phyloP scores from a whole-genome alignment of 2,329 filamentous ascomycete genomes.

The Fusarium sp. region DNA sequence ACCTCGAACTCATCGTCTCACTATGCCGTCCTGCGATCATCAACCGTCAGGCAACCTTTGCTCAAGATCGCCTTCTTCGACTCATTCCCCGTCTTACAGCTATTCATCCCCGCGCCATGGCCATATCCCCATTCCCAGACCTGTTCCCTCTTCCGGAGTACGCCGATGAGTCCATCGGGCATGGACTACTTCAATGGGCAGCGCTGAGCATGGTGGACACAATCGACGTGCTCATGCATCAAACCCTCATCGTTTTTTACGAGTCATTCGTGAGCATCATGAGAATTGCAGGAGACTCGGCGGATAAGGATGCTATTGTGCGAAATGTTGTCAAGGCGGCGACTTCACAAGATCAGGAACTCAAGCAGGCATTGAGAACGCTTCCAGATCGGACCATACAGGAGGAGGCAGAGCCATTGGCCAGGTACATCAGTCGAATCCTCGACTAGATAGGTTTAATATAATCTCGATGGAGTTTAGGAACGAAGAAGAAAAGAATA shows the following conservation, averaged over 20 bases:
- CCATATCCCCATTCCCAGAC: constrained; percentile 48
- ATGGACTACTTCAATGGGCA: constrained; percentile 61
- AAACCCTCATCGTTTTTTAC: constrained; percentile 63
- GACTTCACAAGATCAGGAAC: constrained; percentile 48
- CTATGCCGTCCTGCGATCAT: constrained; percentile 46
- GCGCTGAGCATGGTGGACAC: constrained; percentile 62
- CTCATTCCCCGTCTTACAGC: constrained; percentile 61
- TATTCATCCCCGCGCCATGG: constrained; percentile 56
- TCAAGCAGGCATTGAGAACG: constrained; percentile 52
- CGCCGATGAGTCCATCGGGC: constrained; percentile 38
- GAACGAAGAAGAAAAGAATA: neutral
- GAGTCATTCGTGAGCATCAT: constrained; percentile 61
- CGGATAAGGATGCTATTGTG: constrained; percentile 50
- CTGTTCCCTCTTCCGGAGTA: constrained; percentile 10
- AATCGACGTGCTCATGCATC: constrained; percentile 60
- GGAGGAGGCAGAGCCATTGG: constrained; percentile 60
- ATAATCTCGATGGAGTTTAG: neutral
- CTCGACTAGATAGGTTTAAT: constrained; percentile 32
- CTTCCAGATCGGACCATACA: constrained; percentile 61
- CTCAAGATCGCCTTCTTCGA: constrained; percentile 63
- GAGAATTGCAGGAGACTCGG: constrained; percentile 51
- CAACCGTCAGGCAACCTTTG: constrained; percentile 56
- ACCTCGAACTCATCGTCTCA: constrained; percentile 57
- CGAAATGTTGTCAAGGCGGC: constrained; percentile 55
- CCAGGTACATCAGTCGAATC: constrained; percentile 56